A percentile compares a stretch with the other conserved stretches of the same genome.
Evolutionary conservation across 768 basidiomycete species (phyloP).

Genomic region (Tricholoma furcatifolium): DNA sequence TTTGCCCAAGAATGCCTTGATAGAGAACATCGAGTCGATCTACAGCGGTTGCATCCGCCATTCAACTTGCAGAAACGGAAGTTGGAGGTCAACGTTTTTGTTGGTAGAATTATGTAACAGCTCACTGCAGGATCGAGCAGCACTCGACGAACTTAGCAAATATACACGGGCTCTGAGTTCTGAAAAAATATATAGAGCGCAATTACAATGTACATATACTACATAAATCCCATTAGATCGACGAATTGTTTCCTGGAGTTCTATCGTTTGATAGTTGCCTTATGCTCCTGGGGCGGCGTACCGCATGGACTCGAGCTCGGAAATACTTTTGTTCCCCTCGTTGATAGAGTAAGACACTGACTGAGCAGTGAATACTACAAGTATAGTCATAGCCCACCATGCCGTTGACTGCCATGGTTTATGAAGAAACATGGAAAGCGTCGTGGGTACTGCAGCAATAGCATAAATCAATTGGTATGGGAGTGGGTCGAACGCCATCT

Average conservation of each 20-base stretch:
- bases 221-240: neutral
- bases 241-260: neutral
- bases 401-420: constrained; percentile 51
- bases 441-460: constrained; percentile 47
- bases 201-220: neutral
- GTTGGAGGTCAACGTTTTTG: too few species aligned
- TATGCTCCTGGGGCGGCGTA: constrained; percentile 54
- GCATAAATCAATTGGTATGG: constrained; percentile 26
- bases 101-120: too few species aligned
- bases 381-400: constrained; percentile 51
- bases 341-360: constrained; percentile 43
- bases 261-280: neutral
- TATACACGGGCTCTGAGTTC: too few species aligned
- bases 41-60: neutral
- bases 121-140: too few species aligned
- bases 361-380: constrained; percentile 45
- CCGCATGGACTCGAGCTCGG: constrained; percentile 49
- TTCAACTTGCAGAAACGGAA: neutral
- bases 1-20: neutral
- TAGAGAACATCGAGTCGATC: constrained; percentile 6
- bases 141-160: too few species aligned
- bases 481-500: constrained; percentile 26
- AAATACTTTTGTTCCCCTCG: constrained; percentile 44
- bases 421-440: constrained; percentile 44
- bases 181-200: too few species aligned